Evolutionary conservation across 495 filamentous ascomycete species (phyloP), one percentile per base, ranked within the genome.

Genomic region (Penicillium coffeae): DNA sequence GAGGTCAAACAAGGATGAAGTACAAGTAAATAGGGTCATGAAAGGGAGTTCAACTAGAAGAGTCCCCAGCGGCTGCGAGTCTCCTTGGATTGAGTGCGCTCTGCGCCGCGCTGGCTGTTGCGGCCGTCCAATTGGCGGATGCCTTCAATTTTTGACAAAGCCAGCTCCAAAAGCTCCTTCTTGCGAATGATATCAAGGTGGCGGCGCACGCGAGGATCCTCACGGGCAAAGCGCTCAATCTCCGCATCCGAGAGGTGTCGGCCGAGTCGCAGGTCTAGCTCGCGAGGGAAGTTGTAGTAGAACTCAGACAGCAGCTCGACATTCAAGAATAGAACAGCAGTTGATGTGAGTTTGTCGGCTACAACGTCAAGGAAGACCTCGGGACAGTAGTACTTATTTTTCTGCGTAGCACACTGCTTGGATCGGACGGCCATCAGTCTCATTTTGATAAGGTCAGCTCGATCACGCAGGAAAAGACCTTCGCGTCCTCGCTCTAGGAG

Each of bases 311-410:
- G 78, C 20, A 99, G 79, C 71, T 99, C 93, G 30, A 96, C 94
- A 56, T 99, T 96, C 8, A 99, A 81, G 77, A 99, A 99, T 0
- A 99, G 80, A 8, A 97, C 94, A 9, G 93, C 92, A 0, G 92
- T 97, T 3, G 88, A 83, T 13, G 90, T 90, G 46, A 99, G 84
- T 69, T 97, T 96, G 59, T 94, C 88, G 21, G 93, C 90, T 9
- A 96, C 93, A 8, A 94, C 88, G 62, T 99, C 93, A 21, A 99
- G 82, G 76, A 99, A 97, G 48, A 97, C 78, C 66, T 99, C 93
- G 0, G 93, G 93, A 64, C 93, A 99, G 71, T 90, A 80, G 75
- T 97, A 96, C 75, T 95, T 95, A 74, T 93, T 93, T 51, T 84
- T 81, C 50, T 82, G 75, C 50, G 72, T 77, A 53, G 84, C 76